Base-by-base conservation (phyloP, 148 eudicot species). In the Camellia granthamiana region DNA sequence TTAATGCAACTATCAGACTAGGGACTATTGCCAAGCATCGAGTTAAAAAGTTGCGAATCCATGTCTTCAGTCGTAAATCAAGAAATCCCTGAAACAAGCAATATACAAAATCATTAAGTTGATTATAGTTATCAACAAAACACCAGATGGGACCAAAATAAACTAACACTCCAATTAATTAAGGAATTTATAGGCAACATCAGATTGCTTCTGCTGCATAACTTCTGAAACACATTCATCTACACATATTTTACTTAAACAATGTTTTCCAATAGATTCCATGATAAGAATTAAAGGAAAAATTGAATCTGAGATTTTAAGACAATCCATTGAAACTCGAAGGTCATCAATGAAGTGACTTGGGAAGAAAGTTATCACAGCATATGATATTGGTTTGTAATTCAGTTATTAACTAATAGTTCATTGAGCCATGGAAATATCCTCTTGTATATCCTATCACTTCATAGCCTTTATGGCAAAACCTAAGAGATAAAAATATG, bases 21-120 rank as follows among this genome's bases (percentile, higher is more conserved):
- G 99, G 99, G 80, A 94, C 82, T 56, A 97, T 97, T 58, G 99
- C 99, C 88, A 97, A 86, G 87, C 89, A 88, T 84, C 99, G 92
- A 75, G 99, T 97, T 71, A 97, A 70, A 81, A 91, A 87, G 88
- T 97, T 97, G 60, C 99, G 82, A 46, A 94, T 15, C 99, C 99
- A 97, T 79, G 95, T 94, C 81, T 90, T 93, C 89, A 97, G 77
- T 60, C 95, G 86, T 74, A 97, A 76, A 80, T 97, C 86, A 74
- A 97, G 98, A 86, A 97, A 97, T 1, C 99, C 99, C 99, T 97
- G 78, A 72, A 81, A 62, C 54, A 77, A 78, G 8, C 30, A 65
- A 72, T 30, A 58, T 65, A 58, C 13, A 72, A n/a, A 74, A 67
- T 61, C 63, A 71, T 21, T 21, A 41, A 47, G 67, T 14, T 47